Conservation (phyloP, 257 asterid species). For the Nicotiana tomentosiformis region DNA sequence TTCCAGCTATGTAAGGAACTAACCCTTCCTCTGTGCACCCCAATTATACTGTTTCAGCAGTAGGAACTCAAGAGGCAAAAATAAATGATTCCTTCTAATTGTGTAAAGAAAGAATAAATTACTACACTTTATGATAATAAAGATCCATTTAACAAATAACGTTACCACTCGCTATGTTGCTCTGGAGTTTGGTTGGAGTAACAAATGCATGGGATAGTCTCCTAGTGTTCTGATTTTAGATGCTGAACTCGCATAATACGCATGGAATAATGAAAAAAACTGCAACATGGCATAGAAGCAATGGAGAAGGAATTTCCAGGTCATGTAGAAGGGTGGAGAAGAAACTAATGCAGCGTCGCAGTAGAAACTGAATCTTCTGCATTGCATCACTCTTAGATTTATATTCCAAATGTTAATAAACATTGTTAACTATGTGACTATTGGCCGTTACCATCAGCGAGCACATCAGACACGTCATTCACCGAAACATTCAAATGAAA, state of each 20-base stretch:
- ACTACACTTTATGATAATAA: too few species aligned
- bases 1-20: conserved; percentile 31
- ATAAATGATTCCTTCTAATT: too few species aligned
- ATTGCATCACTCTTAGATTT: not conserved
- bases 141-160: too few species aligned
- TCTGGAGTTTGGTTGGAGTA: not conserved
- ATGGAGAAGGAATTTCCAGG: conserved; percentile 49
- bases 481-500: too few species aligned
- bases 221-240: conserved; percentile 28
- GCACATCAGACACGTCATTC: too few species aligned
- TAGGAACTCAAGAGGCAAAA: conserved; percentile 63
- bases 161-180: too few species aligned
- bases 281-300: conserved; percentile 66
- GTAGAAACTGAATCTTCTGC: not conserved
- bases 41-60: conserved; percentile 63
- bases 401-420: too few species aligned
- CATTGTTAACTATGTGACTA: too few species aligned
- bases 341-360: conserved; percentile 44
- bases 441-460: too few species aligned
- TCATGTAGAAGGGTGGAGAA: conserved; percentile 65
- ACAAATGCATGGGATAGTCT: not conserved
- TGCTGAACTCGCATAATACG: conserved; percentile 71
- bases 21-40: conserved; percentile 59
- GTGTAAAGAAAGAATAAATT: too few species aligned
- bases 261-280: conserved; percentile 76